phyloP scores from a whole-genome alignment of 2,329 filamentous ascomycete genomes.

The Rhexocercosporidium sp. region DNA sequence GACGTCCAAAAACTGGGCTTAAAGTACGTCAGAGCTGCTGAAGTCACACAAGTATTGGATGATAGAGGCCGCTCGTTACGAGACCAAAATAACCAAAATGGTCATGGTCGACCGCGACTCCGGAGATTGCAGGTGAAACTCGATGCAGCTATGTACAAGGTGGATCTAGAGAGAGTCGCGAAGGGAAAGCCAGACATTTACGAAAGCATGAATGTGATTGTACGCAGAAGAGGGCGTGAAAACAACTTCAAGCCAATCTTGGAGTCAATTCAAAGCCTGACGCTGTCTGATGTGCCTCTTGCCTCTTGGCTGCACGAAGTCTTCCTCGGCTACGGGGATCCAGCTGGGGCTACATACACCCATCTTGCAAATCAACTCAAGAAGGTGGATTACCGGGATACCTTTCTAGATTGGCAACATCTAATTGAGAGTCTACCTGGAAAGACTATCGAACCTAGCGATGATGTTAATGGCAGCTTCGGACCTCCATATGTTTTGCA shows the following conservation, averaged over 20 bases:
- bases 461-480: conserved; percentile 74
- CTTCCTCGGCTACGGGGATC: conserved; percentile 96
- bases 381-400: conserved; percentile 89
- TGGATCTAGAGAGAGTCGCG: conserved; percentile 70
- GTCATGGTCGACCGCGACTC: conserved; percentile 62
- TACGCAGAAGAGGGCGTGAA: conserved; percentile 83
- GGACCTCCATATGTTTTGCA: conserved; percentile 88
- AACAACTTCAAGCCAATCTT: conserved; percentile 97
- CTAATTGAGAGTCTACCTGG: conserved; percentile 88
- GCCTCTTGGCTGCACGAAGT: conserved; percentile 95
- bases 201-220: conserved; percentile 81
- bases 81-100: conserved; percentile 68
- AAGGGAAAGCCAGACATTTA: conserved; percentile 80
- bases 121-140: conserved; percentile 80
- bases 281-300: conserved; percentile 82
- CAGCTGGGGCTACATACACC: conserved; percentile 84
- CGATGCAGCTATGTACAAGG: conserved; percentile 77
- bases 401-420: conserved; percentile 95
- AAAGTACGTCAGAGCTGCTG: conserved; percentile 76
- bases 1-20: conserved; percentile 70
- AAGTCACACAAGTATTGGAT: conserved; percentile 85
- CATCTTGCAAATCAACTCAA: conserved; percentile 78
- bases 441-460: conserved; percentile 80
- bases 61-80: conserved; percentile 79
- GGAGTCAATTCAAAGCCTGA: conserved; percentile 86